A percentile compares a stretch with the other conserved stretches of the same genome.
These are phyloP conservation scores for Salix koriyanagi DNA, from an alignment of 345 rosid species.

Conservation along the genomic window DNA sequence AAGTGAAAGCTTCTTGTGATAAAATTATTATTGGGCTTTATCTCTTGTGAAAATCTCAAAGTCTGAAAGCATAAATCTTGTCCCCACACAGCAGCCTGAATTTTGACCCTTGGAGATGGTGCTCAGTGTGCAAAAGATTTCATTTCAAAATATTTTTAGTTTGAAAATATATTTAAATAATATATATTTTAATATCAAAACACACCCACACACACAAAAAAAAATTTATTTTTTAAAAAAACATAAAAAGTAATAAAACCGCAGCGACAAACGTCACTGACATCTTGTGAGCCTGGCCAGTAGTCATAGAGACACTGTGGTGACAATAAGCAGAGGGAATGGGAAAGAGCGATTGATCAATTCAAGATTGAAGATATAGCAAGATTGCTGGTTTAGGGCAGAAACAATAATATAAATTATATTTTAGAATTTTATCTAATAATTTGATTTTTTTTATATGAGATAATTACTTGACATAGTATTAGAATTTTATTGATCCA, in stretches of 20 bases:
- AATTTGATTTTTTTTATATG: rapidly evolving
- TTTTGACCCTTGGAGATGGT: not conserved
- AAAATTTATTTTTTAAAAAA: too few relatives aligned
- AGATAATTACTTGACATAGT: rapidly evolving
- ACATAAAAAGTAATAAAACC: too few relatives aligned
- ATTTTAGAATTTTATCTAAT: too few relatives aligned
- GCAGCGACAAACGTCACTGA: too few relatives aligned
- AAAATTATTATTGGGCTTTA: not conserved
- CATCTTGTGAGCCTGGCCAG: not conserved
- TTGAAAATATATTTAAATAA: too few relatives aligned
- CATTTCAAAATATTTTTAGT: too few relatives aligned
- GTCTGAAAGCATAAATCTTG: not conserved
- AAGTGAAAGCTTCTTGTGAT: not conserved
- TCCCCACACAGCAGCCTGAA: not conserved
- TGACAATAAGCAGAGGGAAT: not conserved
- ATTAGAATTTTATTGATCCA: too few relatives aligned
- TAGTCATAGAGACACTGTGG: not conserved
- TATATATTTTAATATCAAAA: too few relatives aligned
- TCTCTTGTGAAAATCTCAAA: not conserved
- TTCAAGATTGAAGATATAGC: not conserved
- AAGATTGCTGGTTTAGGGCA: not conserved
- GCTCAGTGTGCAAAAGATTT: too few relatives aligned
- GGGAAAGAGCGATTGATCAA: not conserved
- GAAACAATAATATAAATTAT: too few relatives aligned
- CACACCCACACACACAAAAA: too few relatives aligned